A percentile compares a stretch with the other conserved stretches of the same genome.
These are phyloP conservation scores for Arthrinium puccinioides DNA, from an alignment of 2,329 filamentous ascomycete species.

Conservation along the genomic window DNA sequence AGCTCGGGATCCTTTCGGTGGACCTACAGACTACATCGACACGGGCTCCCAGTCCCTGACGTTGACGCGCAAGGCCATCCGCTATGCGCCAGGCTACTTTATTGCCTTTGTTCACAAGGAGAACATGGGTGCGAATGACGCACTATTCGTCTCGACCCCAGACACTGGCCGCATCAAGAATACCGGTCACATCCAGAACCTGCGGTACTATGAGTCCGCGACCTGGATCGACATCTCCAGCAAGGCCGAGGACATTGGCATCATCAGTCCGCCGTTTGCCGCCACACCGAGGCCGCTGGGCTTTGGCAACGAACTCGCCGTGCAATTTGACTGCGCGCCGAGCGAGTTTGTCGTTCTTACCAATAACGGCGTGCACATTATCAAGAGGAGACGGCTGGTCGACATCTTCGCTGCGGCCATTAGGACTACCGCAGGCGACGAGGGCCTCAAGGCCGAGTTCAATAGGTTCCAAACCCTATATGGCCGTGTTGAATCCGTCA, in stretches of 20 bases:
- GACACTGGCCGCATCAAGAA: slow-evolving; percentile 79
- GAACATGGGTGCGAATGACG: slow-evolving; percentile 51
- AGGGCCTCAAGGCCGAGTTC: slow-evolving; percentile 74
- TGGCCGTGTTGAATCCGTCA: slow-evolving; percentile 80
- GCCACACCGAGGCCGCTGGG: slow-evolving; percentile 62
- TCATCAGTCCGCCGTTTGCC: slow-evolving; percentile 66
- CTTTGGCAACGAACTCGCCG: slow-evolving; percentile 90
- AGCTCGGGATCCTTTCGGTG: slow-evolving; percentile 16
- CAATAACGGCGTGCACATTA: slow-evolving; percentile 80
- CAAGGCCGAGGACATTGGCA: slow-evolving; percentile 69
- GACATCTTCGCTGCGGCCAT: slow-evolving; percentile 86
- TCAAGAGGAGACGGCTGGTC: slow-evolving; percentile 76
- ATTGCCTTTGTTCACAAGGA: slow-evolving; percentile 70
- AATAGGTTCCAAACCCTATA: slow-evolving; percentile 80
- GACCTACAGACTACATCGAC: slow-evolving; percentile 32
- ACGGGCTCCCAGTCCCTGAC: slow-evolving; percentile 41
- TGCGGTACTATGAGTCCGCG: slow-evolving; percentile 69
- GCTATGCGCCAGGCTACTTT: slow-evolving; percentile 85
- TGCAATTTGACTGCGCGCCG: slow-evolving; percentile 78
- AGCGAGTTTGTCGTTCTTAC: slow-evolving; percentile 88
- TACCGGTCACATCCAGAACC: slow-evolving; percentile 41
- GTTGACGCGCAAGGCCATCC: slow-evolving; percentile 43
- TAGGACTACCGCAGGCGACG: slow-evolving; percentile 63
- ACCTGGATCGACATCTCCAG: slow-evolving; percentile 72
- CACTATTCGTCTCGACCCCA: slow-evolving; percentile 77